These are phyloP conservation scores for Auriscalpium vulgare DNA, from an alignment of 768 basidiomycete species.

Conservation along the genomic window DNA sequence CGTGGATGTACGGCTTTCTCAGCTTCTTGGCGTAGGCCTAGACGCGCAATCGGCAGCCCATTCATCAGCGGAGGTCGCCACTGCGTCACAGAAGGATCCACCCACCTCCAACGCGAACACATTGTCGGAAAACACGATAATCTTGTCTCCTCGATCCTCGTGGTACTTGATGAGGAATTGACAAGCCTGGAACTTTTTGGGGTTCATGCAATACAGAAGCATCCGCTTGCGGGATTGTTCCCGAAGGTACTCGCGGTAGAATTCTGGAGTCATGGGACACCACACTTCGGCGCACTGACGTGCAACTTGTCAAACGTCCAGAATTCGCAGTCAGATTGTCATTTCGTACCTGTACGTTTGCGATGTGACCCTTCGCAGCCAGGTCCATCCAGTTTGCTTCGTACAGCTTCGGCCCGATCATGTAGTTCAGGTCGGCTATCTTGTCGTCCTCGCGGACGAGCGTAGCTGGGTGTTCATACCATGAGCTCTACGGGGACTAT, in stretches of 20 bases:
- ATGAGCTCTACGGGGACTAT: not conserved
- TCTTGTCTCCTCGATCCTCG: conserved; percentile 95
- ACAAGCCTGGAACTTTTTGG: conserved; percentile 98
- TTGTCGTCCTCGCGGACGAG: conserved; percentile 99
- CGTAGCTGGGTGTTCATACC: conserved; percentile 52
- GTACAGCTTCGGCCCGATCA: conserved; percentile 98
- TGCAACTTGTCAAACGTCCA: conserved; percentile 2
- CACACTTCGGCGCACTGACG: conserved; percentile 95
- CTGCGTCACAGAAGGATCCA: not conserved
- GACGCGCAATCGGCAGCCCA: not conserved
- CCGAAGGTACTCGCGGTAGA: conserved; percentile 94
- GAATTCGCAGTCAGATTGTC: not conserved
- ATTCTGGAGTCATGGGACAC: conserved; percentile 99
- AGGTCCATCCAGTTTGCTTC: conserved; percentile 99
- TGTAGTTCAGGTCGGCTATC: conserved; percentile 96
- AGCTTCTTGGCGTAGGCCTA: conserved; percentile 92
- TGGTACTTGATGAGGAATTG: conserved; percentile 98
- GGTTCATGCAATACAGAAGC: conserved; percentile 99
- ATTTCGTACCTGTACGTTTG: conserved; percentile 87
- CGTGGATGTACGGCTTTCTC: conserved; percentile 92
- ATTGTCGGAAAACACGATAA: conserved; percentile 99
- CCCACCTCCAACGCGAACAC: conserved; percentile 91
- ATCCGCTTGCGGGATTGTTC: conserved; percentile 91
- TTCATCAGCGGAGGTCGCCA: not conserved
- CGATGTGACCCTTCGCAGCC: conserved; percentile 98